phyloP scores from a whole-genome alignment of 2,329 filamentous ascomycete genomes.

The Paraconiothyrium sp. region DNA sequence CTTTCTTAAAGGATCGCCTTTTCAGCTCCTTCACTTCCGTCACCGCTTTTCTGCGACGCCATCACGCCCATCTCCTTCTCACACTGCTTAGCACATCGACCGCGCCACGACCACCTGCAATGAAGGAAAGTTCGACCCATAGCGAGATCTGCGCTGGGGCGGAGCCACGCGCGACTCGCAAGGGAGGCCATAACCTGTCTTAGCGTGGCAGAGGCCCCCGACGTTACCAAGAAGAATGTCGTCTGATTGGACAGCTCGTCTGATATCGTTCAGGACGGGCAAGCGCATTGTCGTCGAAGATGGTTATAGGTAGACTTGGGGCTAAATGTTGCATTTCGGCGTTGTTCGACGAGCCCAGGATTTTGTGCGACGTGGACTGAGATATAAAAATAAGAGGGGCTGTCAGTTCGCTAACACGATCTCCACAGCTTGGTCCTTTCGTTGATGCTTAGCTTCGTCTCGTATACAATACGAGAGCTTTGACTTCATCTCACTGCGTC shows the following conservation, averaged over 20 bases:
- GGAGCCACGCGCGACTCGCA: not conserved
- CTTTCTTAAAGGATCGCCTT: not conserved
- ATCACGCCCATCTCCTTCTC: not conserved
- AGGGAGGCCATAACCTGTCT: not conserved
- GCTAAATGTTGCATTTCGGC: not conserved
- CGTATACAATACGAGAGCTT: not conserved
- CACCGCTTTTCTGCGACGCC: slow-evolving; percentile 1
- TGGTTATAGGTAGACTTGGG: not conserved
- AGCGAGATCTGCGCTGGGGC: not conserved
- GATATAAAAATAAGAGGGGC: not conserved
- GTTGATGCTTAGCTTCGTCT: not conserved
- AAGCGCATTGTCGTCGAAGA: not conserved
- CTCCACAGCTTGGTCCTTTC: not conserved
- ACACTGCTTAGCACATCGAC: not conserved
- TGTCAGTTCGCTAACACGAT: not conserved
- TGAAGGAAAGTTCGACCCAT: not conserved
- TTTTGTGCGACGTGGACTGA: not conserved
- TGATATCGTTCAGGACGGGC: not conserved
- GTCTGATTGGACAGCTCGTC: not conserved
- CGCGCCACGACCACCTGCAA: not conserved
- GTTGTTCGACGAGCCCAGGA: not conserved
- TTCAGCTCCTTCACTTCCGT: not conserved
- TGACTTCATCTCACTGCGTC: not conserved
- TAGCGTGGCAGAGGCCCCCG: not conserved
- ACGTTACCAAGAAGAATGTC: too few relatives aligned